Base-by-base conservation (phyloP, 2,329 filamentous ascomycete species). In the Macrophomina phaseolina region DNA sequence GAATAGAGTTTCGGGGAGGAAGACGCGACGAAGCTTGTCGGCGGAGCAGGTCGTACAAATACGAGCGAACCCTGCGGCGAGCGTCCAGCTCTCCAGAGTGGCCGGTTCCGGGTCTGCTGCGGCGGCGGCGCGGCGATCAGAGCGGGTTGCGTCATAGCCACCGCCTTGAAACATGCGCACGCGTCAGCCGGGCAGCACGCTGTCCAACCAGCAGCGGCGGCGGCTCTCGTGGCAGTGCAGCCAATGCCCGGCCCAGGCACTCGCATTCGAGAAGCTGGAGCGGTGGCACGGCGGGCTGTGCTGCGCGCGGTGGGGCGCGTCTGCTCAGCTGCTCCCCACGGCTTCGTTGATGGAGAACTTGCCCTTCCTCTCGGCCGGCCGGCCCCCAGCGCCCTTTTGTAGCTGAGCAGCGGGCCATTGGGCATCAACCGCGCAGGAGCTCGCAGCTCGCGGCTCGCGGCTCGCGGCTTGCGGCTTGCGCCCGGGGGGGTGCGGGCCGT, bases 31-130 rank as follows among this genome's bases (percentile, higher is more conserved):
- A 36, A 46, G 58, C 32, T 48, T 34, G 58, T 48, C 12, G 56
- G 56, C 56, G 56, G 23, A 4, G 56, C n/a, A 36, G 40, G 58
- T 51, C 38, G 58, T 48, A 62, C 58, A 62, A 62, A 51, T 62
- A 62, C 23, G 30, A 28, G 23, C 36, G 36, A 38, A 38, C 36
- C 36, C 36, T 38, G 36, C 36, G 36, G 36, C 36, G 40, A 36
- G 32, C 18, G 58, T 28, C 42, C 18, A 12, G 40, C 8, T 45
- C 30, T 34, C 51, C 36, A n/a, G 4, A 11, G 56, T 12, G 56
- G n/a, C 40, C 56, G 56, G 55, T 32, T 30, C 55, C 38, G 55
- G 55, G 18, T 9, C 23, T 30, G 11, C 58, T 62, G 18, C 23
- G 1, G 23, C 23, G 23, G 23, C 23, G 23, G 23, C 42, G 42